A percentile compares a stretch with the other conserved stretches of the same genome.
phyloP scores from a whole-genome alignment of 768 basidiomycete species.

The Lepiota venenata region DNA sequence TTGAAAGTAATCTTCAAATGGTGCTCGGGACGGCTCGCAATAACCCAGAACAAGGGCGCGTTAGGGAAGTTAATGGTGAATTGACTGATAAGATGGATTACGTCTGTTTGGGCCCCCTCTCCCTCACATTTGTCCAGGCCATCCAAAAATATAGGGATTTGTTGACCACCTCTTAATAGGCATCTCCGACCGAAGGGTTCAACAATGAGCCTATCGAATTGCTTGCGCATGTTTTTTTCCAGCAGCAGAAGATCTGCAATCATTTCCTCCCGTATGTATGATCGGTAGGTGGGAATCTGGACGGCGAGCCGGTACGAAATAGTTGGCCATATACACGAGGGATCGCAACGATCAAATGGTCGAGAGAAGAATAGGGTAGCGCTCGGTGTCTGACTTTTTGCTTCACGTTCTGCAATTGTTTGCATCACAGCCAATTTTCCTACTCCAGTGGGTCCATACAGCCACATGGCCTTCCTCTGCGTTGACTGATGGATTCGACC shows the following conservation, averaged over 20 bases:
- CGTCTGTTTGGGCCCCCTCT: not conserved
- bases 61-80: not conserved
- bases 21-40: not conserved
- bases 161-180: not conserved
- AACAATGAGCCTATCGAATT: not conserved
- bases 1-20: not conserved
- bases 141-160: not conserved
- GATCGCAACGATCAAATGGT: not conserved
- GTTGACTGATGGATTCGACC: not conserved
- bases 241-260: not conserved
- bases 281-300: not conserved
- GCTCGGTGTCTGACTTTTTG: not conserved
- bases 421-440: slow-evolving; percentile 9
- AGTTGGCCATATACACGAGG: not conserved
- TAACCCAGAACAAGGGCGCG: not conserved
- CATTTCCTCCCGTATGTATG: not conserved
- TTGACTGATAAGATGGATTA: not conserved
- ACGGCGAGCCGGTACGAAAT: slow-evolving; percentile 4
- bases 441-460: slow-evolving; percentile 8
- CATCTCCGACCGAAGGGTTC: not conserved
- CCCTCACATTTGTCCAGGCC: not conserved
- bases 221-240: not conserved
- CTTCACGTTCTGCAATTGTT: not conserved
- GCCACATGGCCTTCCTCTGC: not conserved
- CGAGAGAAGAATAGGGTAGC: slow-evolving; percentile 7